phyloP scores from a whole-genome alignment of 2,329 filamentous ascomycete species.

The Cytospora schulzeri region DNA sequence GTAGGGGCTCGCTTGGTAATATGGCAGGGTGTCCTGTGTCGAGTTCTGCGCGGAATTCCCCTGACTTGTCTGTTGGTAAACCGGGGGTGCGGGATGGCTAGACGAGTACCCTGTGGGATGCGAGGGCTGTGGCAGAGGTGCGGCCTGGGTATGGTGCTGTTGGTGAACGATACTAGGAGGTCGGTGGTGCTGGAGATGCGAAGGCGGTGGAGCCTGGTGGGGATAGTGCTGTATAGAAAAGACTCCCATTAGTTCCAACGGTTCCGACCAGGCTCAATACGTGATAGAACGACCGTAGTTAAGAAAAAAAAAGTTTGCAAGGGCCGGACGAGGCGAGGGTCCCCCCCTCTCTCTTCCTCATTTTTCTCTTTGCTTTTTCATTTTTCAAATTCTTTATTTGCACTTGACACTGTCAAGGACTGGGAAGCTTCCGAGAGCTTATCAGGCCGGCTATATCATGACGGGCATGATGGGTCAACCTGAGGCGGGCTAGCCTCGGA shows the following conservation, averaged over 20 bases:
- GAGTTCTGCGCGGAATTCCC: constrained; percentile 62
- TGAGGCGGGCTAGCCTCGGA: constrained; percentile 23
- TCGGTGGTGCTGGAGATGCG: constrained; percentile 70
- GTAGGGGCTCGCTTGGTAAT: constrained; percentile 79
- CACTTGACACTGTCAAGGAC: constrained; percentile 48
- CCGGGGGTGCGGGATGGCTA: constrained; percentile 61
- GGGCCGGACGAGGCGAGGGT: constrained; percentile 29
- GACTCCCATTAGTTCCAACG: constrained; percentile 57
- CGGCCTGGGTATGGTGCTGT: constrained; percentile 69
- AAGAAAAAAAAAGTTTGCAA: constrained; percentile 38
- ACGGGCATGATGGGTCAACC: constrained; percentile 26
- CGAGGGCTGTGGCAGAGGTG: constrained; percentile 59
- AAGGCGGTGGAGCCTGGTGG: constrained; percentile 71
- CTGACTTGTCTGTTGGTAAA: constrained; percentile 70
- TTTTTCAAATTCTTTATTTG: constrained; percentile 34
- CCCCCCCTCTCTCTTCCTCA: constrained; percentile 12
- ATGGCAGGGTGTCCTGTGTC: constrained; percentile 70
- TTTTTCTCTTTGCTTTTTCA: constrained; percentile 41
- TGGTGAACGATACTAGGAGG: constrained; percentile 74
- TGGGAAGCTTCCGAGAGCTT: constrained; percentile 46
- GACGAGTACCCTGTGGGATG: constrained; percentile 70
- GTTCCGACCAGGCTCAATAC: constrained; percentile 34
- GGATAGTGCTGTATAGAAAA: constrained; percentile 74
- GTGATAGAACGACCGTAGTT: constrained; percentile 42
- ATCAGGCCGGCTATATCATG: constrained; percentile 28